phyloP scores from a whole-genome alignment of 495 filamentous ascomycete species.

The Aspergillus steynii region DNA sequence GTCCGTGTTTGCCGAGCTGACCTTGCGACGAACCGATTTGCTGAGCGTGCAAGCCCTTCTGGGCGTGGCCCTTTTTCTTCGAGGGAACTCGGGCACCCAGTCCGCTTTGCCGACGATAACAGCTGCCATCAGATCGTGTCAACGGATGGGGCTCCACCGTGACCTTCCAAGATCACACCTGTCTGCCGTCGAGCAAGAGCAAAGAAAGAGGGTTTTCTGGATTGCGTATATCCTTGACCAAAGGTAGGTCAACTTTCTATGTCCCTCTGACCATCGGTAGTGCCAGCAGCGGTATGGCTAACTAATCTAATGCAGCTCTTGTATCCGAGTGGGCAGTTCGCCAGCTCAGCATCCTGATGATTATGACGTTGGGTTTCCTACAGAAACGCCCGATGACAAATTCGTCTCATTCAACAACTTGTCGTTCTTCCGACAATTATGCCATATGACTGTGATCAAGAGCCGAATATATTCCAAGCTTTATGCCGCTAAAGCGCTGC shows the following conservation, averaged over 20 bases:
- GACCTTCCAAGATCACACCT: conserved; percentile 80
- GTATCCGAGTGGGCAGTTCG: conserved; percentile 82
- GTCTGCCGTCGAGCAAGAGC: conserved; percentile 81
- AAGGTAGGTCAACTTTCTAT: conserved; percentile 51
- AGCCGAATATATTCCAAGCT: conserved; percentile 87
- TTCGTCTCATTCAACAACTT: conserved; percentile 71
- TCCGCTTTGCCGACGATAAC: conserved; percentile 87
- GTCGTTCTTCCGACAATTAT: conserved; percentile 87
- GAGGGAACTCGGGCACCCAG: conserved; percentile 92
- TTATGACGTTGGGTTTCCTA: conserved; percentile 90
- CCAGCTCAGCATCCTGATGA: conserved; percentile 93
- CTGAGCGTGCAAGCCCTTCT: conserved; percentile 91
- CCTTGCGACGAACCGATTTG: conserved; percentile 90
- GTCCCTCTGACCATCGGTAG: background rate
- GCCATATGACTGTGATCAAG: conserved; percentile 83
- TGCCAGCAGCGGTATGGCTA: background rate
- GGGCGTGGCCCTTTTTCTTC: conserved; percentile 92
- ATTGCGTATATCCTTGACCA: conserved; percentile 94
- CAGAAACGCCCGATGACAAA: conserved; percentile 71
- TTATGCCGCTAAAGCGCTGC: conserved; percentile 83
- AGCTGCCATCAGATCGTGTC: conserved; percentile 83
- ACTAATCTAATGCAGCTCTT: conserved; percentile 53
- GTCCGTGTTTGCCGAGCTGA: conserved; percentile 83
- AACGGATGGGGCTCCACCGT: conserved; percentile 95
- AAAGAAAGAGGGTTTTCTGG: conserved; percentile 95